Conservation (phyloP, 768 basidiomycete species). For the Panellus pusillus region DNA sequence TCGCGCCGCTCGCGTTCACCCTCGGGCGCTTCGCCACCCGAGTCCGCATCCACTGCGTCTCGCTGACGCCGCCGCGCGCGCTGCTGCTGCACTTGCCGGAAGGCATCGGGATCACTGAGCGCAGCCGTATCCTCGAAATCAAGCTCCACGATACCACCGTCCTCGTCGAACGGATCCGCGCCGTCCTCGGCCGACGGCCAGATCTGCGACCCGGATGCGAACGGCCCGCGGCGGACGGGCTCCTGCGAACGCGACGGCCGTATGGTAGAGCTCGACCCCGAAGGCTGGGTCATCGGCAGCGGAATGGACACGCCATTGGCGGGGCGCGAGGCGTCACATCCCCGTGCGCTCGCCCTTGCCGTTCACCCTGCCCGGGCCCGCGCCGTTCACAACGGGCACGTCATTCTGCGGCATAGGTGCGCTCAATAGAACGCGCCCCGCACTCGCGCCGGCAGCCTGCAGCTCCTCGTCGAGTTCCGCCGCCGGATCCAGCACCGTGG, state of each 20-base stretch:
- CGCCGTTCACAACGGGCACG: slow-evolving; percentile 1
- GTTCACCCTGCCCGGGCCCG: slow-evolving; percentile 7
- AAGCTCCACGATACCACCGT: slow-evolving; percentile 69
- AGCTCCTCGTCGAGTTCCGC: slow-evolving; percentile 29
- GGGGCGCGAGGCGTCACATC: slow-evolving; percentile 68
- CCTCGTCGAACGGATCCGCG: slow-evolving; percentile 36
- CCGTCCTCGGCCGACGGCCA: slow-evolving; percentile 58
- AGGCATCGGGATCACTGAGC: slow-evolving; percentile 65
- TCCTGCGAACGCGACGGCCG: background rate
- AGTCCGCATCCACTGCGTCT: slow-evolving; percentile 14
- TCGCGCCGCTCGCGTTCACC: slow-evolving; percentile 6
- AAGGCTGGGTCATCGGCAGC: slow-evolving; percentile 6
- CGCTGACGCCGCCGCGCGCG: slow-evolving; percentile 27
- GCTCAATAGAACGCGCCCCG: slow-evolving; percentile 35
- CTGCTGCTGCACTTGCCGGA: slow-evolving; percentile 37
- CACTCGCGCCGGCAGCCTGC: slow-evolving; percentile 31
- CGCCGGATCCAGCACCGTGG: slow-evolving; percentile 41
- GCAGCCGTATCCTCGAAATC: slow-evolving; percentile 75
- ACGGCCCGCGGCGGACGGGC: slow-evolving; percentile 43
- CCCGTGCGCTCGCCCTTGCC: slow-evolving; percentile 35
- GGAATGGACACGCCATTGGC: slow-evolving; percentile 7
- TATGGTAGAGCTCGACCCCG: slow-evolving; percentile 6
- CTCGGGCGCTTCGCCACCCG: background rate
- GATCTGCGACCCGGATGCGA: slow-evolving; percentile 62
- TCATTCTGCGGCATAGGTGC: slow-evolving; percentile 10